Evolutionary conservation across 2,329 filamentous ascomycete species (phyloP), one percentile per base, ranked within the genome.

Genomic region (Penicillium psychrosexuale): DNA sequence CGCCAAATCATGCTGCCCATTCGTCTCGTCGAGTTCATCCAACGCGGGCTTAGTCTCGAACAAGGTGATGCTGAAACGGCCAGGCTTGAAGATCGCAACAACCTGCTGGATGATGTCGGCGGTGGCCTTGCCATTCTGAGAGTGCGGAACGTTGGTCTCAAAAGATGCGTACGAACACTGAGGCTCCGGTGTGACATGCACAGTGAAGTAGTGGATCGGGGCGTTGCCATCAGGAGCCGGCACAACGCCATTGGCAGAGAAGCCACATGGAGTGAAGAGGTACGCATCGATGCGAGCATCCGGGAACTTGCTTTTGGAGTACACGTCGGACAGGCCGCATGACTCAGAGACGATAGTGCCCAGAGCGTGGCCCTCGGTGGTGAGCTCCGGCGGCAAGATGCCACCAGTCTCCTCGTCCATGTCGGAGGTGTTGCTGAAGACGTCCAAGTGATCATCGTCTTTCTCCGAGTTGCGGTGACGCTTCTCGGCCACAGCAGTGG

Each of bases 111-210:
- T 89, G 57, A 97, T 88, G 61, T 96, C 93, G 27, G 86, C 85
- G 0, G 93, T 97, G 71, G 92, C 89, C 59, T 92, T 88, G 15
- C 92, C 92, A 53, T 85, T 90, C 77, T 96, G 91, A 5, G 86
- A 87, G 27, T 91, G 89, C 1, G 94, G 94, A 4, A 99, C 93
- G 66, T 97, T 99, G 63, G 94, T 97, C 80, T 99, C 94, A 70
- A 99, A 99, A 2, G 91, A 97, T 34, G 94, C 94, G 72, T 96
- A 99, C 5, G 92, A 97, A 80, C 93, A 99, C 68, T 96, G 86
- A 13, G 93, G 91, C 80, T 99, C 94, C 0, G 94, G 94, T 0
- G 94, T 99, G 62, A 99, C 94, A 70, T 99, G 94, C 24, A 99
- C 94, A 1, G 93, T 99, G 77, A 97, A 99, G 78, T 99, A 99